Evolutionary conservation across 768 basidiomycete genomes (phyloP).

Genomic region (Holtermannia corniformis): DNA sequence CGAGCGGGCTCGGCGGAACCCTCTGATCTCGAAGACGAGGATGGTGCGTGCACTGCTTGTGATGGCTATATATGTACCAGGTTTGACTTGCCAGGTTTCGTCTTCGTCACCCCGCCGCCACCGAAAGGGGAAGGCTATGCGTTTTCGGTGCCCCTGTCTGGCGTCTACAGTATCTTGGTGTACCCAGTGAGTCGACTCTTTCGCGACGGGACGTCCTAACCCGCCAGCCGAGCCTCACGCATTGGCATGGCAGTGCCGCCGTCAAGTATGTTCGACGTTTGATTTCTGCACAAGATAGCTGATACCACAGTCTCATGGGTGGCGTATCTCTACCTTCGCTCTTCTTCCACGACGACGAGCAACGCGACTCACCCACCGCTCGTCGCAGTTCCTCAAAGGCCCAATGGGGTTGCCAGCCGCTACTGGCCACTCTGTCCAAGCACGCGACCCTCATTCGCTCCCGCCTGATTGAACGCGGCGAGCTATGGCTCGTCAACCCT

Average conservation of each 20-base stretch:
- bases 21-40: constrained; percentile 26
- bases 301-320: constrained; percentile 23
- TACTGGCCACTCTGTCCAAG: constrained; percentile 62
- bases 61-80: neutral
- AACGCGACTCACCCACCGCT: constrained; percentile 46
- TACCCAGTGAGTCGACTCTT: constrained; percentile 74
- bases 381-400: constrained; percentile 4
- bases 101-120: constrained; percentile 73
- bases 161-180: constrained; percentile 79
- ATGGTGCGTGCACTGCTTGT: constrained; percentile 9
- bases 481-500: constrained; percentile 84
- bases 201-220: constrained; percentile 53
- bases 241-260: constrained; percentile 43
- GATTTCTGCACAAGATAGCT: neutral
- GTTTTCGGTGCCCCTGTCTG: constrained; percentile 84
- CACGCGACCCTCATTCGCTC: constrained; percentile 79
- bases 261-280: constrained; percentile 79
- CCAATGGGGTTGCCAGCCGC: constrained; percentile 76
- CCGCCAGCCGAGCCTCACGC: constrained; percentile 26
- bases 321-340: constrained; percentile 65
- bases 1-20: constrained; percentile 39
- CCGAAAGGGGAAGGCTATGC: constrained; percentile 83
- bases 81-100: constrained; percentile 52
- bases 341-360: constrained; percentile 92
- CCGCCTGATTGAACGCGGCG: constrained; percentile 46